Conservation (phyloP, 768 basidiomycete genomes). For the Phlegmacium glaucopus region DNA sequence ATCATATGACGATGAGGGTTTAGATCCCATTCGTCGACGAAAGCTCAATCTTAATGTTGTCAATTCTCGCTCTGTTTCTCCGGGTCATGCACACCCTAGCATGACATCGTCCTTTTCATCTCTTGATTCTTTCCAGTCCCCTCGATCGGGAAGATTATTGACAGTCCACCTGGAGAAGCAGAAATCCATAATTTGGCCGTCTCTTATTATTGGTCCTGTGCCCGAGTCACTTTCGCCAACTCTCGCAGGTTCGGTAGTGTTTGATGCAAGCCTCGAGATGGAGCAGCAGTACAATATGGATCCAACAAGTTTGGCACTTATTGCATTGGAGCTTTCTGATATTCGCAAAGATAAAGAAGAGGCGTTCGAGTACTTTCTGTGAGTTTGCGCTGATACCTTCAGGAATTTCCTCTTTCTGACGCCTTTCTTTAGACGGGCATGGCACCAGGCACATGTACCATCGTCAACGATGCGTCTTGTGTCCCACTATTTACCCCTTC, state of each 20-base stretch:
- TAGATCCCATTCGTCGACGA: slow-evolving; percentile 27
- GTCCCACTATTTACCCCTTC: slow-evolving; percentile 66
- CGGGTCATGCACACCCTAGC: slow-evolving; percentile 51
- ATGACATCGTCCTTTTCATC: slow-evolving; percentile 76
- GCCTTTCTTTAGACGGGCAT: slow-evolving; percentile 59
- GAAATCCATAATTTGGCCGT: slow-evolving; percentile 79
- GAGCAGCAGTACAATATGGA: slow-evolving; percentile 83
- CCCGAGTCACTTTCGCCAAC: slow-evolving; percentile 57
- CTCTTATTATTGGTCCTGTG: slow-evolving; percentile 72
- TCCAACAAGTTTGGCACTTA: slow-evolving; percentile 72
- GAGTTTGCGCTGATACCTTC: slow-evolving; percentile 25
- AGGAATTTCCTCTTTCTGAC: not conserved
- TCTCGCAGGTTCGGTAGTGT: slow-evolving; percentile 46
- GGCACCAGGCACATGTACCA: slow-evolving; percentile 74
- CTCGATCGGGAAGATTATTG: slow-evolving; percentile 60
- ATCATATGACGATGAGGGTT: slow-evolving; percentile 53
- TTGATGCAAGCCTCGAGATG: slow-evolving; percentile 44
- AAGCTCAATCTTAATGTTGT: slow-evolving; percentile 20
- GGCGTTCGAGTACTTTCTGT: slow-evolving; percentile 82
- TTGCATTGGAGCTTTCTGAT: slow-evolving; percentile 69
- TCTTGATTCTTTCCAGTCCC: slow-evolving; percentile 63
- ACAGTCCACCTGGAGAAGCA: slow-evolving; percentile 82
- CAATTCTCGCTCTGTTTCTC: slow-evolving; percentile 52
- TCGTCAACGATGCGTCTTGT: slow-evolving; percentile 77
- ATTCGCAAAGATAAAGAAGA: slow-evolving; percentile 73